Conservation (phyloP, 2,329 filamentous ascomycete species). For the Xenosphaeropsis pyriputrescens region DNA sequence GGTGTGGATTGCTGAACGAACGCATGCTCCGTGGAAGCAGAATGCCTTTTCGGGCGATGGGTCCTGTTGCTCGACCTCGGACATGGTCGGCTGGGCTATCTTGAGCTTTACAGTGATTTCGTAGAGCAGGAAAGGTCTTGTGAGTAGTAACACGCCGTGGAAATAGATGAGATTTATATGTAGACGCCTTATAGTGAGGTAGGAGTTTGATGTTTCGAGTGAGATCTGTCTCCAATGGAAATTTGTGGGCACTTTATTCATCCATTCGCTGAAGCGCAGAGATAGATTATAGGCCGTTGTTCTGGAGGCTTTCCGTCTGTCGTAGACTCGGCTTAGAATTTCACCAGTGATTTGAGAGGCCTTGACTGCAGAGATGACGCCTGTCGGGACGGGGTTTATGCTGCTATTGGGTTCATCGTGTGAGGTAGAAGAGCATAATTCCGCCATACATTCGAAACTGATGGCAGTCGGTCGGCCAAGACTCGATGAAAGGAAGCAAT, state of each 20-base stretch:
- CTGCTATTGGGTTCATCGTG: not conserved
- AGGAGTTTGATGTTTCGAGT: constrained; percentile 21
- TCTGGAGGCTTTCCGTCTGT: constrained; percentile 30
- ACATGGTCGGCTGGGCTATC: not conserved
- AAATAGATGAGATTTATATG: constrained; percentile 46
- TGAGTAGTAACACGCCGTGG: constrained; percentile 46
- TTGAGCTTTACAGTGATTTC: constrained; percentile 2
- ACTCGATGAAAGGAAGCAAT: constrained; percentile 44
- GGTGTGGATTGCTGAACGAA: constrained; percentile 31
- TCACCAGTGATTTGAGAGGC: constrained; percentile 5
- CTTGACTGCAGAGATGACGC: constrained; percentile 1
- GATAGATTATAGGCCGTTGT: constrained; percentile 38
- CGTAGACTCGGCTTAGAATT: constrained; percentile 5
- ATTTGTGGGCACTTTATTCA: constrained; percentile 26
- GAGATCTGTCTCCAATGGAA: constrained; percentile 33
- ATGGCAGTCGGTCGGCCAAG: constrained; percentile 37
- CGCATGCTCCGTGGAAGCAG: constrained; percentile 30
- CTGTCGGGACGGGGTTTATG: not conserved
- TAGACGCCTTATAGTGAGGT: constrained; percentile 40
- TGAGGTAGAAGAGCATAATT: constrained; percentile 1
- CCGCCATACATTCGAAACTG: constrained; percentile 1
- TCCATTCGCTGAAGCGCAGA: constrained; percentile 35
- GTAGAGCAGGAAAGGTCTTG: constrained; percentile 42
- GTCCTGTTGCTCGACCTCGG: constrained; percentile 21
- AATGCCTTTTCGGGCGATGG: constrained; percentile 13